Conservation (phyloP, 2,329 filamentous ascomycete species). For the Orbilia blumenaviensis region DNA sequence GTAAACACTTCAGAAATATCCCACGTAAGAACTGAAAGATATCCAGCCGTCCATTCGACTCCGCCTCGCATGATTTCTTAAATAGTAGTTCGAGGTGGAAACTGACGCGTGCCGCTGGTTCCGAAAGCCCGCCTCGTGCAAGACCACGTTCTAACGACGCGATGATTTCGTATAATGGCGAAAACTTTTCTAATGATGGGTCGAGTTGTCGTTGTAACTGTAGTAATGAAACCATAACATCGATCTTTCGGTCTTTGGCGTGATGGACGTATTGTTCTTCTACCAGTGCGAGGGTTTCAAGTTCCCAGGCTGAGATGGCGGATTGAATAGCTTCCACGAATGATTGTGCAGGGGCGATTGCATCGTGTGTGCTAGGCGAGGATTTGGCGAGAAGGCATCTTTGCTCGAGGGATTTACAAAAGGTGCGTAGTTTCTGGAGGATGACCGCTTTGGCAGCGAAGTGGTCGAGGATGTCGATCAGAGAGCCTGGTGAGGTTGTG, state of each 20-base stretch:
- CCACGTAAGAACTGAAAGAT: conserved; percentile 72
- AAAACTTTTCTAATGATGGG: conserved; percentile 52
- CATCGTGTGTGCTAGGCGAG: conserved; percentile 22
- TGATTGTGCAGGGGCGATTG: conserved; percentile 52
- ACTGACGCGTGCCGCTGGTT: conserved; percentile 52
- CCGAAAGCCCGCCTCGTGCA: conserved; percentile 7
- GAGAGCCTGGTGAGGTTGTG: conserved; percentile 40
- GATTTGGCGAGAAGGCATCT: conserved; percentile 19
- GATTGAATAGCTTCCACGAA: conserved; percentile 54
- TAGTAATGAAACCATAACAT: conserved; percentile 55
- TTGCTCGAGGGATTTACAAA: conserved; percentile 45
- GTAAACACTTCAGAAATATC: conserved; percentile 82
- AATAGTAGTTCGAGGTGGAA: conserved; percentile 79
- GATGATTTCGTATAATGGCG: conserved; percentile 55
- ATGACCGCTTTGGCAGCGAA: conserved; percentile 56
- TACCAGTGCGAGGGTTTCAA: conserved; percentile 51
- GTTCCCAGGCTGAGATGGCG: conserved; percentile 48
- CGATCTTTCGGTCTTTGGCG: neutral
- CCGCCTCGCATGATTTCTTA: conserved; percentile 73
- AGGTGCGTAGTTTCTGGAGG: conserved; percentile 56
- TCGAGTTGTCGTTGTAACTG: conserved; percentile 56
- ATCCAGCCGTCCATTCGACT: conserved; percentile 72
- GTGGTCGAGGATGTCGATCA: conserved; percentile 55
- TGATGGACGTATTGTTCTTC: conserved; percentile 47
- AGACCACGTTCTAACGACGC: conserved; percentile 37